Base-by-base conservation (phyloP, 2,329 filamentous ascomycete species). In the Gnomoniopsis smithogilvyi region DNA sequence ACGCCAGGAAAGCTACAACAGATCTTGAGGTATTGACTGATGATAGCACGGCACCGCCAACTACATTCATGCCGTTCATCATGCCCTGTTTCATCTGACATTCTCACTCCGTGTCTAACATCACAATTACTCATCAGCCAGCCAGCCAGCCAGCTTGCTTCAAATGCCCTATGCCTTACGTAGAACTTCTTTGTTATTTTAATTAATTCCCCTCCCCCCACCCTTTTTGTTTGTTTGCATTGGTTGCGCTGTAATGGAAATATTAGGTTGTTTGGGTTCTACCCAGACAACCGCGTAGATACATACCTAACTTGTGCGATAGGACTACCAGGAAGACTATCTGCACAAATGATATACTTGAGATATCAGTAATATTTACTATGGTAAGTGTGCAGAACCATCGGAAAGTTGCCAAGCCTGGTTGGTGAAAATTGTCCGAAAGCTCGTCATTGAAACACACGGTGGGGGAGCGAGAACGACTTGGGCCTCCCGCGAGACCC, bases 401-500 rank as follows among this genome's bases (percentile, higher is more conserved):
- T 4, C 4, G 26, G 8, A 45, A 49, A 43, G 45, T 30, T 41
- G 43, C 36, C 56, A 24, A 49, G 38, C 21, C 45, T 47, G n/a
- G 30, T 34, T 51, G 47, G 46, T 52, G 36, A 24, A 17, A 34
- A 22, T 17, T 14, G 30, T 30, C 47, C 36, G 46, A 45, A 51
- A 21, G 46, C 30, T 60, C 58, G 49, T 34, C 58, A 57, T 54
- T 57, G 54, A 60, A 57, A 60, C 54, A 21, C 49, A 21, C 26
- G 26, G 50, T 53, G 49, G 49, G 50, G 58, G 57, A 55, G 51
- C 46, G 57, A 54, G 51, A 46, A 49, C 51, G 34, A 59, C 24
- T 50, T 33, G 30, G 52, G 48, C 22, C 24, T 19, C 38, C 36
- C 15, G 24, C 30, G 41, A 33, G 33, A 19, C 48, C 51, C 51